phyloP scores from a whole-genome alignment of 1,139 yeast genomes.

The Arxiozyma heterogenica region DNA sequence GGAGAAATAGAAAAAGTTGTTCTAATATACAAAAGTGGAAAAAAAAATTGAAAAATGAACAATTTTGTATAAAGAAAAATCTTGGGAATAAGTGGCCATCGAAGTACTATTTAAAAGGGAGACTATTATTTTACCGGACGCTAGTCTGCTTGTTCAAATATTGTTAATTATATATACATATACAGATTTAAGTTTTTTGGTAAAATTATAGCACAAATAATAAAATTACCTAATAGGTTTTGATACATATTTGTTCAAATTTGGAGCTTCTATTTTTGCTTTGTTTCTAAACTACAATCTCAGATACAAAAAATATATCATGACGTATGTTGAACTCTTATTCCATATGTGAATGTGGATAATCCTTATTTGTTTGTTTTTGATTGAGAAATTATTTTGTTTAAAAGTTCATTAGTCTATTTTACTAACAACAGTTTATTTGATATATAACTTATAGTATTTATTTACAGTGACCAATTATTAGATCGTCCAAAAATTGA shows the following conservation, averaged over 20 bases:
- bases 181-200: no score
- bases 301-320: not conserved
- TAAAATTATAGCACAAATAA: not conserved
- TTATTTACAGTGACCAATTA: conserved; percentile 44
- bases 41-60: not conserved
- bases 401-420: not conserved
- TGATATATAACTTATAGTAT: not conserved
- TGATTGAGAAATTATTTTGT: no score
- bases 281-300: no score
- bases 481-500: conserved; percentile 70
- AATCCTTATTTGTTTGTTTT: no score
- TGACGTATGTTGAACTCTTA: conserved; percentile 18
- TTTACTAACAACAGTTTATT: conserved; percentile 9
- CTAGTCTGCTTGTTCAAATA: no score
- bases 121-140: not conserved
- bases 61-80: not conserved
- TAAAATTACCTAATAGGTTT: not conserved
- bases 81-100: not conserved
- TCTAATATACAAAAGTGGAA: no score
- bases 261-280: not conserved
- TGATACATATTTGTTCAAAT: not conserved
- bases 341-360: no score
- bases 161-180: no score
- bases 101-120: not conserved
- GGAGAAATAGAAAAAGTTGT: no score